These are phyloP conservation scores for Drechslerella coelobrocha DNA, from an alignment of 2,329 filamentous ascomycete genomes.

Conservation along the genomic window DNA sequence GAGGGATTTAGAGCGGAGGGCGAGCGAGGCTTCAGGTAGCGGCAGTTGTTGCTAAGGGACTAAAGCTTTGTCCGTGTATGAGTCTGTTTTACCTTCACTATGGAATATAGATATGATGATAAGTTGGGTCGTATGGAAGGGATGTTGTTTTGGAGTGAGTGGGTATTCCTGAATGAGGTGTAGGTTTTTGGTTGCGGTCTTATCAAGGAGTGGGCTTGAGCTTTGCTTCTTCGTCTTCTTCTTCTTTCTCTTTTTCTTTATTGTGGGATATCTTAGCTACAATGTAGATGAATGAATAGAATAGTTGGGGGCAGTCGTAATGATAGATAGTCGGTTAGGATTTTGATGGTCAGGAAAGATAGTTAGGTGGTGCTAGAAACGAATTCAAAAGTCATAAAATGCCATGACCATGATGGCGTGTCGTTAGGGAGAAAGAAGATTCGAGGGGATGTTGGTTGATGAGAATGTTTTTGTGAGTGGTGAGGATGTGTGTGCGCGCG, in stretches of 20 bases:
- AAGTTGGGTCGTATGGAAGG: no score
- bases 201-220: constrained; percentile 31
- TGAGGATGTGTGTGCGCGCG: not conserved
- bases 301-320: not conserved
- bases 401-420: not conserved
- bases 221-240: no score
- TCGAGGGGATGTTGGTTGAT: not conserved
- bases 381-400: not conserved
- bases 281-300: constrained; percentile 16
- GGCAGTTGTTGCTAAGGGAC: not conserved
- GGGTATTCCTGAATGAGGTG: constrained; percentile 13
- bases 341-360: not conserved
- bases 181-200: constrained; percentile 11
- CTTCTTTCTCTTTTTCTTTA: no score
- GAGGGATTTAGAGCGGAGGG: not conserved
- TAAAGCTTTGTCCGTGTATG: constrained; percentile 6
- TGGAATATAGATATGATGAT: constrained; percentile 2
- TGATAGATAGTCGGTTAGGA: not conserved
- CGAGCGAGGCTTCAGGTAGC: constrained; percentile 7
- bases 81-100: constrained; percentile 40
- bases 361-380: not conserved
- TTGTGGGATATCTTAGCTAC: constrained; percentile 42
- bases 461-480: not conserved
- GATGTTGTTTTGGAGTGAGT: no score
- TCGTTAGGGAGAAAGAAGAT: not conserved